A percentile compares a stretch with the other conserved stretches of the same genome.
These are phyloP conservation scores for Colletotrichum echinochloae DNA, from an alignment of 2,329 filamentous ascomycete species.

Conservation along the genomic window DNA sequence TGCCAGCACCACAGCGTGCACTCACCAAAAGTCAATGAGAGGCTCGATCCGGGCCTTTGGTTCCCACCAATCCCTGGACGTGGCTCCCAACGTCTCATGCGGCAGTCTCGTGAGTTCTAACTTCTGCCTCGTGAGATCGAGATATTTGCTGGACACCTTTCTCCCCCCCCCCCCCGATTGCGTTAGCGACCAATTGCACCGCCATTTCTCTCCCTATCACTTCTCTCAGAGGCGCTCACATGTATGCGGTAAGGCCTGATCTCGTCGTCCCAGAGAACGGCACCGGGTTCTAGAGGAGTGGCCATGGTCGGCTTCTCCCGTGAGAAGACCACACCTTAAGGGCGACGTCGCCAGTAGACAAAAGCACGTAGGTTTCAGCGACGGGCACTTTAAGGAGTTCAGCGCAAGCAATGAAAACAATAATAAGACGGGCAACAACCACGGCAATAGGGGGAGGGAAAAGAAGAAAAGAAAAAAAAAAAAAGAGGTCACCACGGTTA, in stretches of 20 bases:
- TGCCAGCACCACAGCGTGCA: slow-evolving; percentile 32
- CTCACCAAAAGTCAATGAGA: slow-evolving; percentile 73
- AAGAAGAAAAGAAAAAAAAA: too few relatives aligned
- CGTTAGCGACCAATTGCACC: slow-evolving; percentile 45
- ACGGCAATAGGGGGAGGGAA: too few relatives aligned
- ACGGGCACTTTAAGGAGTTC: background rate
- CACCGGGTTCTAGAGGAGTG: slow-evolving; percentile 14
- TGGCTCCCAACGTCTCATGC: slow-evolving; percentile 64
- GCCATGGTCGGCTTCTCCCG: slow-evolving; percentile 17
- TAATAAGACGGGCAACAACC: background rate
- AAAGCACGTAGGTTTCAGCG: background rate
- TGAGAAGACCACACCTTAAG: background rate
- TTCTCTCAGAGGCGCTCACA: slow-evolving; percentile 54
- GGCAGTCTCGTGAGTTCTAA: slow-evolving; percentile 75
- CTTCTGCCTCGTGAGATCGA: slow-evolving; percentile 75
- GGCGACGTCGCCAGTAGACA: background rate
- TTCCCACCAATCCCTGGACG: slow-evolving; percentile 66
- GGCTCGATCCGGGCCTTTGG: slow-evolving; percentile 73
- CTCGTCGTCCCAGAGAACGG: slow-evolving; percentile 53
- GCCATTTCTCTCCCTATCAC: background rate
- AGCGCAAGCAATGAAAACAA: background rate
- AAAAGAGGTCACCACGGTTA: background rate
- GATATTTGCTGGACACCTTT: slow-evolving; percentile 74
- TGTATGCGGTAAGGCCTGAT: slow-evolving; percentile 68
- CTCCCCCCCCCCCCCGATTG: background rate